Evolutionary conservation across 2,329 filamentous ascomycete genomes (phyloP).

Genomic region (Colletotrichum musicola): DNA sequence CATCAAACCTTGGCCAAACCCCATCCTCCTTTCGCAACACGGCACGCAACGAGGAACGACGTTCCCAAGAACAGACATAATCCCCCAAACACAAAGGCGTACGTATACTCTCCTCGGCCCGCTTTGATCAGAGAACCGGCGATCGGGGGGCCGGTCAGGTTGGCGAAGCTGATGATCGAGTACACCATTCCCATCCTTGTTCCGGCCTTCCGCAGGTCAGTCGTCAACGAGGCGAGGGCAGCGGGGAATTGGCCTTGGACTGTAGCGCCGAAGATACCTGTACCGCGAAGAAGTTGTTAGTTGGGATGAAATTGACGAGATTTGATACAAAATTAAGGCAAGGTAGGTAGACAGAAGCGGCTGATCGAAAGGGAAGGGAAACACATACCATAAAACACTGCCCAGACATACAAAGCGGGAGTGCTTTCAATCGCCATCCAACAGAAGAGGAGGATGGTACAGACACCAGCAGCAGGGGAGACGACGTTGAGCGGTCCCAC

Average conservation of each 20-base stretch:
- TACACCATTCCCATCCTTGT: constrained; percentile 67
- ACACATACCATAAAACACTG: constrained; percentile 68
- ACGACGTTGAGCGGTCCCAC: constrained; percentile 58
- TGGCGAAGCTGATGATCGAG: constrained; percentile 64
- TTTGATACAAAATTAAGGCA: no score
- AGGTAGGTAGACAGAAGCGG: constrained; percentile 51
- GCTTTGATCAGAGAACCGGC: constrained; percentile 61
- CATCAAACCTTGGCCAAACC: constrained; percentile 14
- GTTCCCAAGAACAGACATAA: constrained; percentile 9
- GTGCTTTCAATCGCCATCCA: constrained; percentile 62
- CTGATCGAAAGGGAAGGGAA: constrained; percentile 21
- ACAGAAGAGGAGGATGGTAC: constrained; percentile 59
- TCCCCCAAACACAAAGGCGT: constrained; percentile 9
- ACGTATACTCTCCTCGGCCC: constrained; percentile 37
- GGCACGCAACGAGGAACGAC: constrained; percentile 10
- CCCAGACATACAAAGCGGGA: constrained; percentile 69
- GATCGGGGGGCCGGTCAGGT: constrained; percentile 65
- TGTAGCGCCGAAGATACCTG: constrained; percentile 68
- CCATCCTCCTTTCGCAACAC: constrained; percentile 13
- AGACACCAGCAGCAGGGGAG: constrained; percentile 57
- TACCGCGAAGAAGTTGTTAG: background rate
- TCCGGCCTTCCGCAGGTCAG: constrained; percentile 63
- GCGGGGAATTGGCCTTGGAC: constrained; percentile 77
- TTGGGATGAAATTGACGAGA: no score
- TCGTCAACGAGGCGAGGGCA: constrained; percentile 66